Conservation (phyloP, 2,329 filamentous ascomycete species). For the Boeremia exigua region DNA sequence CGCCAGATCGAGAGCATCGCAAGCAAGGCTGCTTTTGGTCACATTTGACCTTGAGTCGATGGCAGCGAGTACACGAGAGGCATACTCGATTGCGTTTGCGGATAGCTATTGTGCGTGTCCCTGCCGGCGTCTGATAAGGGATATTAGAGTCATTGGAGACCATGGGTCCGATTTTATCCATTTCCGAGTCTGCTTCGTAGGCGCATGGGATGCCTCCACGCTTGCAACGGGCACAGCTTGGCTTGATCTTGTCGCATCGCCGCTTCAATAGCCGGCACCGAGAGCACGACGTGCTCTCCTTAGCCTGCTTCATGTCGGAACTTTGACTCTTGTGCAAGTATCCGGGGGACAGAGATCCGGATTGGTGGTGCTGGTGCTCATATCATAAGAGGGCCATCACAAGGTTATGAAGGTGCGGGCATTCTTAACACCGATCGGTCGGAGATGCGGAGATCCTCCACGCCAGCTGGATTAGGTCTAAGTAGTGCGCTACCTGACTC, state of each 20-base stretch:
- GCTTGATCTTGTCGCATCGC: constrained; percentile 25
- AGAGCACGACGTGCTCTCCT: constrained; percentile 20
- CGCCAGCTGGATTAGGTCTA: neutral
- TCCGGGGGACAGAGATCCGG: neutral
- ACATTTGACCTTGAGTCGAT: constrained; percentile 33
- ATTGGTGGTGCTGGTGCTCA: neutral
- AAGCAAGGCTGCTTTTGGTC: constrained; percentile 25
- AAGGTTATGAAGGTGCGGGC: neutral
- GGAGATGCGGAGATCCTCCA: neutral
- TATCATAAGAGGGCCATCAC: neutral
- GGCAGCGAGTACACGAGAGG: constrained; percentile 30
- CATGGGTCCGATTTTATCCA: neutral
- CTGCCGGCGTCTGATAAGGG: neutral
- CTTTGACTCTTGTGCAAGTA: neutral
- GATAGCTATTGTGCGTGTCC: neutral
- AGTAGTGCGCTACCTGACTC: too few species aligned
- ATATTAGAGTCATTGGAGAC: neutral
- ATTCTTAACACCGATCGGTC: constrained; percentile 1
- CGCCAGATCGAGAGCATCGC: constrained; percentile 25
- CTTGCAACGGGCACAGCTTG: constrained; percentile 21
- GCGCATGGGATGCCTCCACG: constrained; percentile 16
- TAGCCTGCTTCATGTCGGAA: constrained; percentile 7
- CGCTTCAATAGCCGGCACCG: constrained; percentile 28
- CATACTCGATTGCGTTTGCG: constrained; percentile 24
- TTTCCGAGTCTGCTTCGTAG: constrained; percentile 1